Evolutionary conservation across 257 asterid species (phyloP), one percentile per base, ranked within the genome.

Genomic region (Jacaranda copaia): DNA sequence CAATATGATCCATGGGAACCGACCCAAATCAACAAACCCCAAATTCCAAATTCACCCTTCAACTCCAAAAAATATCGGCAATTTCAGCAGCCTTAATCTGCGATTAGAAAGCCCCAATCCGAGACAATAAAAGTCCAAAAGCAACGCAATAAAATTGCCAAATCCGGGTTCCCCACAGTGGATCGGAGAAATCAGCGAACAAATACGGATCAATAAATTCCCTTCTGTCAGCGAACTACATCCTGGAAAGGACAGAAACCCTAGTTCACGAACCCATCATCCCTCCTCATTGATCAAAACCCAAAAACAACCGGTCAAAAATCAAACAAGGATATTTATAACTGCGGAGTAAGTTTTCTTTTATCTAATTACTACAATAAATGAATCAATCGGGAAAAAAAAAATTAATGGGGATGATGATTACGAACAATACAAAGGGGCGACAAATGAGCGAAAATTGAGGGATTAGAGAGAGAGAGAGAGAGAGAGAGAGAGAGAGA

Each of bases 1-100:
- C 96, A 67, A 88, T 89, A 73, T 87, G 93, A 85, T 90, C 97
- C 97, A 93, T 92, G 77, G 68, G 76, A 78, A 83, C 72, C 67
- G 49, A 76, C 70, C 75, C 81, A 77, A 79, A 59, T 16, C 32
- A 43, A 77, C 72, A 60, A 69, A 63, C 68, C 80, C 79, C 75
- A 76, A 66, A 69, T 32, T 73, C 73, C 55, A 43, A 59, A 55
- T 52, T 38, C 19, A 56, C 81, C 73, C 59, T 73, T 20, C n/a
- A 77, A 76, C 71, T 79, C 75, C 66, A 45, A 66, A 52, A 43
- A 62, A 20, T 55, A 20, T 5, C 48, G 18, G 46, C 79, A 77
- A 68, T 25, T 74, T 68, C 71, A 79, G 81, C 60, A 79, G 81
- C 60, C 51, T 48, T 13, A 48, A 69, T 60, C 36, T 61, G 73